Conservation (phyloP, 305 asterid species). For the Solanum hybrid region DNA sequence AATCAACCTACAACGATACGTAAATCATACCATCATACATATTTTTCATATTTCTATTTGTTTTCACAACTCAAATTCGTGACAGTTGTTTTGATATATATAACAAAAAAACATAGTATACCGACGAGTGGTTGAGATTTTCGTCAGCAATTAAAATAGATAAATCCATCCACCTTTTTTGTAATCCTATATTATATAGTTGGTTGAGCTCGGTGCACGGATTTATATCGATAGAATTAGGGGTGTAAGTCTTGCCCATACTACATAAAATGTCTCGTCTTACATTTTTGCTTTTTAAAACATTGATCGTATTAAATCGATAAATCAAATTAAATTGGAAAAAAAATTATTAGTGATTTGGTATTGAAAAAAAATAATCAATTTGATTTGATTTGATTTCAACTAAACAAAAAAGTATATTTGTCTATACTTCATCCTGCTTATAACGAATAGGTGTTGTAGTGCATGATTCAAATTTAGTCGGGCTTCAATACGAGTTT, state of each 20-base stretch:
- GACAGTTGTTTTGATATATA: background rate
- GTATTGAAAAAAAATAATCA: background rate
- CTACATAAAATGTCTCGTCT: too few species aligned
- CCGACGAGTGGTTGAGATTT: background rate
- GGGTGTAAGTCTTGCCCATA: too few species aligned
- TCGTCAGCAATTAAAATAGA: background rate
- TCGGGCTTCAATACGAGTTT: rapidly evolving
- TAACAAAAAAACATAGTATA: background rate
- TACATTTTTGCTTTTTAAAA: too few species aligned
- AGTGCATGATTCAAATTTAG: too few species aligned
- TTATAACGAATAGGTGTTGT: too few species aligned
- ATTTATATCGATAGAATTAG: background rate
- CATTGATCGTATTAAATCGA: too few species aligned
- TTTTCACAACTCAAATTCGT: background rate
- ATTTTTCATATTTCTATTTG: rapidly evolving
- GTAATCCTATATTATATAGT: background rate
- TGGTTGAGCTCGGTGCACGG: background rate
- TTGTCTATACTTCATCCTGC: background rate
- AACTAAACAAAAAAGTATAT: background rate
- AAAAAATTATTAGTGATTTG: background rate
- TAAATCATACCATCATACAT: too few species aligned
- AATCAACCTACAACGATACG: background rate
- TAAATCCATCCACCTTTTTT: background rate
- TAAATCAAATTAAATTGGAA: background rate
- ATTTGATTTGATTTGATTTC: background rate